Conservation (phyloP, 768 basidiomycete genomes). For the Lentinula sp. region DNA sequence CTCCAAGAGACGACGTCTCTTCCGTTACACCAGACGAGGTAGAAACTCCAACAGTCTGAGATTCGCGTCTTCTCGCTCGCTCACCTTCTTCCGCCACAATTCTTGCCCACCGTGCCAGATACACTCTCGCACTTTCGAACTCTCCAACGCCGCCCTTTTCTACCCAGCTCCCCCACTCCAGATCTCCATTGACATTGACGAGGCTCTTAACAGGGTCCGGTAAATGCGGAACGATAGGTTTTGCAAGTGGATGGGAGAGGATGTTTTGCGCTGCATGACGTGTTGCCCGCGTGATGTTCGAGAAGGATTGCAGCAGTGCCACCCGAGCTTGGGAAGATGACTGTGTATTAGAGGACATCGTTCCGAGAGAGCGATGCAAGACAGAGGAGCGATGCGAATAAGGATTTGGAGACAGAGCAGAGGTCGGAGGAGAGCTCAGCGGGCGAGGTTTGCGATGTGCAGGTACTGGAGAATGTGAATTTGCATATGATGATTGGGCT, state of each 20-base stretch:
- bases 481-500: conserved; percentile 68
- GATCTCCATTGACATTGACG: conserved; percentile 85
- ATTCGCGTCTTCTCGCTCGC: conserved; percentile 75
- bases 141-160: conserved; percentile 92
- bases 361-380: conserved; percentile 71
- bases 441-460: conserved; percentile 73
- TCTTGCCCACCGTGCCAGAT: conserved; percentile 94
- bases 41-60: conserved; percentile 56
- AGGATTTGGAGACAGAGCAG: conserved; percentile 33
- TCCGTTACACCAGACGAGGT: conserved; percentile 42
- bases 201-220: conserved; percentile 91
- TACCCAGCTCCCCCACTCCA: conserved; percentile 92
- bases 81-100: conserved; percentile 99
- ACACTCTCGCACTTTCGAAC: conserved; percentile 94
- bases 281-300: conserved; percentile 89
- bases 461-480: conserved; percentile 80
- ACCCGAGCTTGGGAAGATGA: conserved; percentile 65
- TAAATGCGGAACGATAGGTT: conserved; percentile 92
- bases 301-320: conserved; percentile 89
- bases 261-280: conserved; percentile 93
- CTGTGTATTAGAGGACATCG: conserved; percentile 44
- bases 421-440: conserved; percentile 31
- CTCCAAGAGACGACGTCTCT: conserved; percentile 71
- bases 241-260: conserved; percentile 90
- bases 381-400: conserved; percentile 69